Base-by-base conservation (phyloP, 192 early-diverging fungal genomes). In the Pilaira anomala region DNA sequence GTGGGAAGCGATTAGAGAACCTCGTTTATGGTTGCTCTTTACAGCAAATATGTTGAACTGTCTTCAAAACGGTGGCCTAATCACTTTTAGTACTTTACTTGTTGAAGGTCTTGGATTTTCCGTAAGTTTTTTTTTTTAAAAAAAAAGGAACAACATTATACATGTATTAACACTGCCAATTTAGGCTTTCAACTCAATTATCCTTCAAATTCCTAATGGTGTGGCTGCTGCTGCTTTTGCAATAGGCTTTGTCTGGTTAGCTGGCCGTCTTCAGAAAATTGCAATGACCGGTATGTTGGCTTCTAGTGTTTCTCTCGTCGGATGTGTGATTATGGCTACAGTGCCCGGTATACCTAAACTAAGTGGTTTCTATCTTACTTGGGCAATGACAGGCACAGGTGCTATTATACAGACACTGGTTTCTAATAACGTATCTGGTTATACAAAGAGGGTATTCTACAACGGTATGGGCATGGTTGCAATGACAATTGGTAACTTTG, bases 61-160 rank as follows among this genome's bases (percentile, higher is more conserved):
- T 12, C 30, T 72, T 11, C 50, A 48, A 18, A 72, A 72, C 26
- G 60, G 63, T 49, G 69, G 30, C 5, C 36, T 72, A 19, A 72
- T 54, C 16, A 44, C 58, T 1, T 72, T 65, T 42, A 56, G 48
- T 29, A 58, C 52, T 29, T 49, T 62, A 8, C 30, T 72, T 42
- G 48, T 56, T 2, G 18, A 49, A 48, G 48, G 42, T 28, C 21
- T 72, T 16, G 69, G 69, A 0, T 72, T 66, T 24, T 56, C 58
- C 2, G 61, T 70, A 52, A 53, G 55, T 69, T 26, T 28, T 2
- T 33, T 30, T 29, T n/a, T n/a, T n/a, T 13, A n/a, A n/a, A n/a
- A n/a, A n/a, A n/a, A n/a, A n/a, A n/a, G n/a, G n/a, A n/a, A n/a
- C n/a, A n/a, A n/a, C n/a, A n/a, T n/a, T n/a, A n/a, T n/a, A n/a